Evolutionary conservation across 106 monocot genomes (phyloP), one percentile per base, ranked within the genome.

Genomic region (Platanthera guangdongensis): DNA sequence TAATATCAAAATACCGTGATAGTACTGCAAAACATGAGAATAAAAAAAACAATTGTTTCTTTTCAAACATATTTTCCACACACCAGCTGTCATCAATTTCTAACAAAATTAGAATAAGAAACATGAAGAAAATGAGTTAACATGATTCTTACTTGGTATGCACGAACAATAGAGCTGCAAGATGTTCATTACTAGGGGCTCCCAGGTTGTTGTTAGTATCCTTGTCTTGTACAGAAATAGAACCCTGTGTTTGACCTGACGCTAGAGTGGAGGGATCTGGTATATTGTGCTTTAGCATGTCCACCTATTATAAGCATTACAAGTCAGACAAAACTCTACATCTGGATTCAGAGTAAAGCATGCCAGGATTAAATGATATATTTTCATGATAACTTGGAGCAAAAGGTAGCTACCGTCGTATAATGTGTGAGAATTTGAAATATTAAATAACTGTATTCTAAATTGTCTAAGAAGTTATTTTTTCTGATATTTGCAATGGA

Each of bases 231-330:
- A 39, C 84, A 82, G 78, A 9, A 80, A 22, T 80, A 49, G 82
- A 80, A 68, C 71, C 78, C 47, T 86, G 90, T 39, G 75, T 28
- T 67, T 86, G 71, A 19, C 79, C 80, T 62, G 82, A 78, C 22
- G 77, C 62, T 57, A 87, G 75, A 18, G 79, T 55, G 71, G 99
- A 99, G 75, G 99, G 94, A 76, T 99, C 99, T 53, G 90, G 92
- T 77, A 99, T 86, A 15, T 73, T 79, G 76, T 99, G 99, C 82
- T 99, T 99, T 83, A 99, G 80, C 84, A 99, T 83, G 80, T 94
- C 90, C 78, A 94, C 92, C 99, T 94, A 68, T 72, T 73, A 19
- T 12, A 32, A 10, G 48, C 53, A 65, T 65, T 65, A 72, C 68
- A 60, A 4, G 32, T 46, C 47, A 53, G 51, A 47, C 8, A 72